These are phyloP conservation scores for Lagenaria siceraria DNA, from an alignment of 306 rosid genomes.

Conservation along the genomic window DNA sequence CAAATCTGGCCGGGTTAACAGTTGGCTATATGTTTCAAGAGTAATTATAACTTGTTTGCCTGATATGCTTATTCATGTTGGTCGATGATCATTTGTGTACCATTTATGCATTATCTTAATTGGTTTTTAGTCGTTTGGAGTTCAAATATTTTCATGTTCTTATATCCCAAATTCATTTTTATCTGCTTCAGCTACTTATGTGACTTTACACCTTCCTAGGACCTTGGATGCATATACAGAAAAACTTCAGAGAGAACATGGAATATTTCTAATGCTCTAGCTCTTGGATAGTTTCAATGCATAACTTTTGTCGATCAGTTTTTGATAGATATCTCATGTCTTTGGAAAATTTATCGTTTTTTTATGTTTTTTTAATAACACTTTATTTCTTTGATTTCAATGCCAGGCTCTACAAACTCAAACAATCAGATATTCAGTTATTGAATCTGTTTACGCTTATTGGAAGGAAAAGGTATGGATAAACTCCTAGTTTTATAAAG, in stretches of 20 bases:
- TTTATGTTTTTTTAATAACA: background rate
- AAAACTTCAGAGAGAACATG: background rate
- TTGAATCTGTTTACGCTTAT: conserved; percentile 55
- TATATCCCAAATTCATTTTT: background rate
- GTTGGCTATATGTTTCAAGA: too few relatives aligned
- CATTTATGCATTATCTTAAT: background rate
- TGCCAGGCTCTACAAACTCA: conserved; percentile 59
- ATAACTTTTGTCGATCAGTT: background rate
- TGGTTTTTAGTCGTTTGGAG: background rate
- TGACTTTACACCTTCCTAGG: background rate
- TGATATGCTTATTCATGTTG: background rate
- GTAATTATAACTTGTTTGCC: background rate
- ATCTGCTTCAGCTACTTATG: background rate
- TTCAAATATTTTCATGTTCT: background rate
- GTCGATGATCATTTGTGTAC: background rate
- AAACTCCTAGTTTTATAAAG: background rate
- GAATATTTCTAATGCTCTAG: background rate
- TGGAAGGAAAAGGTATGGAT: conserved; percentile 85
- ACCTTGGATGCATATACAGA: background rate
- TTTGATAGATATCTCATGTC: conserved; percentile 1
- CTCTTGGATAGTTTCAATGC: background rate
- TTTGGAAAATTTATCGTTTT: background rate
- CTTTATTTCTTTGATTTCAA: background rate
- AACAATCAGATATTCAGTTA: conserved; percentile 36
- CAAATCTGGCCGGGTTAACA: too few relatives aligned